Conservation (phyloP, 306 rosid genomes). For the Astragalus glycyphyllos region DNA sequence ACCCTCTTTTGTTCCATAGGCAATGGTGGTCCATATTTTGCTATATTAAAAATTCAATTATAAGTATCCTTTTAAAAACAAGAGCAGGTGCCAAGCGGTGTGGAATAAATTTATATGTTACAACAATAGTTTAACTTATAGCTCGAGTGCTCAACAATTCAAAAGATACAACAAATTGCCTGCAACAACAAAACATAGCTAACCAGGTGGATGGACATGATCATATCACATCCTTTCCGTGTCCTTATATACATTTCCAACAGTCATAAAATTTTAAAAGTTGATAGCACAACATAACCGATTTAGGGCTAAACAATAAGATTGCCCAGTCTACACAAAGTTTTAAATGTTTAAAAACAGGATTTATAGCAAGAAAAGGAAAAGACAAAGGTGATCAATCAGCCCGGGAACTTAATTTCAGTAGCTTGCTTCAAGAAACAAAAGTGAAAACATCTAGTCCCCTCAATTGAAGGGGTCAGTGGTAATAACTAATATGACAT, state of each 20-base stretch:
- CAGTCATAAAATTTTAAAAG: neutral
- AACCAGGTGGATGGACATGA: neutral
- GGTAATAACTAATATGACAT: neutral
- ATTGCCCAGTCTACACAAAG: neutral
- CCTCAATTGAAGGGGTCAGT: neutral
- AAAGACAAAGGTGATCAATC: neutral
- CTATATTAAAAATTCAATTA: too few species aligned
- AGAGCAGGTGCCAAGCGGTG: neutral
- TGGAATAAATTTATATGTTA: neutral
- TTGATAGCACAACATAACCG: neutral
- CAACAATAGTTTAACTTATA: neutral
- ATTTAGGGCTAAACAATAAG: neutral
- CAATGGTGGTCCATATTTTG: neutral
- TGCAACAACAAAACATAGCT: neutral
- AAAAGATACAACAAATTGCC: neutral
- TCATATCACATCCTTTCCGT: neutral
- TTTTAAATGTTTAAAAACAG: neutral
- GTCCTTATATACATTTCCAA: neutral
- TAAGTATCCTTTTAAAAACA: too few species aligned
- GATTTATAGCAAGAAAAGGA: constrained; percentile 20
- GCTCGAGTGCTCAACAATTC: too few species aligned
- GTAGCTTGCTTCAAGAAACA: neutral
- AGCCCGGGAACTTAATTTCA: too few species aligned
- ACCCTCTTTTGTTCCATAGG: neutral
- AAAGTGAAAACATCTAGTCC: neutral